phyloP scores from a whole-genome alignment of 345 rosid genomes.

The Laguncularia racemosa region DNA sequence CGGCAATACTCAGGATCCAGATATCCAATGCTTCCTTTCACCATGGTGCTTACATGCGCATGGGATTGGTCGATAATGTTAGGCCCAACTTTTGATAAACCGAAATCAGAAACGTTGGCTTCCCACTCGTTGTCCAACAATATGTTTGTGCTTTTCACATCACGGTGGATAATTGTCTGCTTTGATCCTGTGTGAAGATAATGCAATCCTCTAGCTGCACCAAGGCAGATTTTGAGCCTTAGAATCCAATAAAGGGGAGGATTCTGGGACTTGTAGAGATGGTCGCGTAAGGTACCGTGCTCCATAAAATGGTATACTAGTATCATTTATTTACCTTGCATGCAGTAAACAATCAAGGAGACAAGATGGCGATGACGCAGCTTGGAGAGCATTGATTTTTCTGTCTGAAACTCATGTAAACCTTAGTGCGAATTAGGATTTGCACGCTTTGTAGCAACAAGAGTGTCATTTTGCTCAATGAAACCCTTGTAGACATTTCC shows the following conservation, averaged over 20 bases:
- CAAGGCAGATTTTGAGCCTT: slow-evolving; percentile 32
- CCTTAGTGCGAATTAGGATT: slow-evolving; percentile 29
- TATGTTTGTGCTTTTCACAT: slow-evolving; percentile 17
- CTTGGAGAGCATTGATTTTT: slow-evolving; percentile 32
- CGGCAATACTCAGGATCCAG: slow-evolving; percentile 15
- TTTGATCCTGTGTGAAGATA: slow-evolving; percentile 21
- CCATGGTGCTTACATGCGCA: slow-evolving; percentile 2
- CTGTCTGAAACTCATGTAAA: slow-evolving; percentile 27
- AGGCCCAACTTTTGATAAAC: slow-evolving; percentile 19
- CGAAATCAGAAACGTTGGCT: slow-evolving; percentile 15
- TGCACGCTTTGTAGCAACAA: slow-evolving; percentile 35
- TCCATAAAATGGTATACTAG: slow-evolving; percentile 32
- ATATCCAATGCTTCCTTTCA: slow-evolving; percentile 22
- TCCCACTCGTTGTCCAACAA: slow-evolving; percentile 15
- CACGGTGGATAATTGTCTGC: slow-evolving; percentile 18
- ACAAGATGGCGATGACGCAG: slow-evolving; percentile 32
- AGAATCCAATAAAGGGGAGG: slow-evolving; percentile 27
- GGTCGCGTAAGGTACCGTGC: slow-evolving; percentile 17
- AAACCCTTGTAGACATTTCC: slow-evolving; percentile 31
- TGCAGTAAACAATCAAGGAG: slow-evolving; percentile 29
- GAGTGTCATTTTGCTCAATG: slow-evolving; percentile 14
- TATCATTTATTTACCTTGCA: slow-evolving; percentile 32
- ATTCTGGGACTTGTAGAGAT: slow-evolving; percentile 15
- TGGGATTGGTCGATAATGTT: not conserved
- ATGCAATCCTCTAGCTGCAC: slow-evolving; percentile 32